Conservation (phyloP, 345 rosid species). For the Arabidopsis suecica region DNA sequence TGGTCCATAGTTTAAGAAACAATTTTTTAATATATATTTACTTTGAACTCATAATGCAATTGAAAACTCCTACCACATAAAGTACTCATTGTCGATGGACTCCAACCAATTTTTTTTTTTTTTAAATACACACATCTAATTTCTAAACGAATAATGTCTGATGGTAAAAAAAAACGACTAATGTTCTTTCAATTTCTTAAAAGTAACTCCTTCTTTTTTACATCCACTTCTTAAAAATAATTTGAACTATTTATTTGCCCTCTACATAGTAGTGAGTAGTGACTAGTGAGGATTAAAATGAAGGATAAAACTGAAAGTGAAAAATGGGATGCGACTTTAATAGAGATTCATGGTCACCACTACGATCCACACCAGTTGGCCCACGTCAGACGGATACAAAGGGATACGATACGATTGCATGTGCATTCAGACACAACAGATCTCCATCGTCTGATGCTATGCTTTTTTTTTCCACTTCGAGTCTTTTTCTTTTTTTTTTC, state of each 20-base stretch:
- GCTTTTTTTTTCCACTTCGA: not conserved
- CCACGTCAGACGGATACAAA: slow-evolving; percentile 26
- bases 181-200: too few species aligned
- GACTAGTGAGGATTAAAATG: too few species aligned
- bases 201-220: too few species aligned
- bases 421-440: slow-evolving; percentile 13
- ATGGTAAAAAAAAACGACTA: too few species aligned
- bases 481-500: not conserved
- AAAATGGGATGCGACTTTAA: not conserved
- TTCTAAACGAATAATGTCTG: too few species aligned
- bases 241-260: not conserved
- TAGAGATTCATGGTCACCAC: not conserved
- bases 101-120: too few species aligned
- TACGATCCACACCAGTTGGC: slow-evolving; percentile 23
- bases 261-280: not conserved
- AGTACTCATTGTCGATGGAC: too few species aligned
- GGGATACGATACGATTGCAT: slow-evolving; percentile 35
- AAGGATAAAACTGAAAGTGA: not conserved
- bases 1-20: too few species aligned
- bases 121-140: too few species aligned
- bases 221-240: not conserved
- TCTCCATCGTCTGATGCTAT: not conserved
- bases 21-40: too few species aligned
- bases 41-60: too few species aligned
- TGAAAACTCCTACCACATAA: too few species aligned